Base-by-base conservation (phyloP, 2,329 filamentous ascomycete genomes). In the Fusarium sp. region DNA sequence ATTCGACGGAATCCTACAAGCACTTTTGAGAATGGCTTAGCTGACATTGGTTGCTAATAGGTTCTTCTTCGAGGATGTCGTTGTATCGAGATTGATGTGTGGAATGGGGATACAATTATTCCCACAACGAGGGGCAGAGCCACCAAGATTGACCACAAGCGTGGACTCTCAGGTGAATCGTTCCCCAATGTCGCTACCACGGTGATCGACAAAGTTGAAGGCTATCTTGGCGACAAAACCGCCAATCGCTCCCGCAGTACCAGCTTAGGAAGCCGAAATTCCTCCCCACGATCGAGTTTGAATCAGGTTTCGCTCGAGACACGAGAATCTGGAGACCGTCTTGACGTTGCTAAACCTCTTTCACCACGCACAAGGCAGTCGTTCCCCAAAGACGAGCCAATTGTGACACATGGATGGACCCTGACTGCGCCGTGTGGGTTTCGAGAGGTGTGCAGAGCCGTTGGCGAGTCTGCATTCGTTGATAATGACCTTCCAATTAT, bases 81-180 rank as follows among this genome's bases (percentile, higher is more conserved):
- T 69, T 98, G 95, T 79, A 94, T 98, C 52, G 95, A 98, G 81
- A 96, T 98, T 62, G 96, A 98, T 79, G 94, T 98, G 6, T 97
- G 95, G 93, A 94, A 98, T 81, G 94, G 94, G 18, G 85, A 88
- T 70, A 81, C 85, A 23, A 81, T 81, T 47, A 79, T 82, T 8
- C 81, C 79, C 9, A 81, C 80, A 9, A 75, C 67, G 43, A 71
- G 79, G 28, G 81, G 83, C 33, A 85, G 81, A 52, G 82, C 84
- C 2, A 81, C 82, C 21, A 82, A 81, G 64, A 77, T 77, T 15
- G 82, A 84, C 11, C 88, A 90, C 72, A 82, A 82, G 62, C 84
- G 85, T 38, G 84, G 84, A 47, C 75, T 87, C 12, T 88, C 87
- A 2, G 84, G 82, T 25, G 84, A 83, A 61, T 86, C 84, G 35